These are phyloP conservation scores for Fusarium equiseti DNA, from an alignment of 2,329 filamentous ascomycete genomes.

Conservation along the genomic window DNA sequence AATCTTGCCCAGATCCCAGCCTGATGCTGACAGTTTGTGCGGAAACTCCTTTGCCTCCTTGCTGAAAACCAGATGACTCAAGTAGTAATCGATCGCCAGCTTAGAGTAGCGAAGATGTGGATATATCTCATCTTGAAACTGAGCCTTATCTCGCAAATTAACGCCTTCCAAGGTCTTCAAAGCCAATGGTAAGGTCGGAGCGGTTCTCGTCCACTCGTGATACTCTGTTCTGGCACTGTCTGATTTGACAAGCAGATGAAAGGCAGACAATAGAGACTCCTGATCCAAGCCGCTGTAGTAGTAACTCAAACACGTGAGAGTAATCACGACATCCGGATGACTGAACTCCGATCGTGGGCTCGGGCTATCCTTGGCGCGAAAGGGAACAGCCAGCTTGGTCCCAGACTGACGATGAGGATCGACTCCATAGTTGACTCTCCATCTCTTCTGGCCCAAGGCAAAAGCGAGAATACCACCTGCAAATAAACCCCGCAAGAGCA, in stretches of 20 bases:
- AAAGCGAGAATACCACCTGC: conserved; percentile 67
- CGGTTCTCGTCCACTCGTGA: conserved; percentile 57
- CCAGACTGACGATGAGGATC: conserved; percentile 60
- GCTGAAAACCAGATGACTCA: conserved; percentile 73
- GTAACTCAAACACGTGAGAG: conserved; percentile 71
- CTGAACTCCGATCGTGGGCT: conserved; percentile 73
- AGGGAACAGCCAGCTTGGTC: conserved; percentile 74
- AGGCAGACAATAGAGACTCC: conserved; percentile 60
- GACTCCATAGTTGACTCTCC: conserved; percentile 74
- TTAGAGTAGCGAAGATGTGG: conserved; percentile 57
- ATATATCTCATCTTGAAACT: conserved; percentile 52
- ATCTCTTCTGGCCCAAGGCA: conserved; percentile 69
- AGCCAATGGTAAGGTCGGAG: conserved; percentile 48
- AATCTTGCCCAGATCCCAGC: conserved; percentile 66
- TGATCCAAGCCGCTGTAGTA: conserved; percentile 68
- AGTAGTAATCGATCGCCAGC: conserved; percentile 57
- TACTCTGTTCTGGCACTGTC: conserved; percentile 68
- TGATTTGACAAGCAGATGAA: conserved; percentile 61
- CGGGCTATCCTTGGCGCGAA: conserved; percentile 73
- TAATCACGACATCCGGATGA: conserved; percentile 74
- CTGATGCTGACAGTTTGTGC: conserved; percentile 72
- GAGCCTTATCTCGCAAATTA: conserved; percentile 67
- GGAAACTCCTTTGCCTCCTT: conserved; percentile 72
- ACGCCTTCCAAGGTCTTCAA: conserved; percentile 62
- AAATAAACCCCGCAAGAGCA: conserved; percentile 63